phyloP scores from a whole-genome alignment of 73 alveolate species.

The Paramecium caudatum region DNA sequence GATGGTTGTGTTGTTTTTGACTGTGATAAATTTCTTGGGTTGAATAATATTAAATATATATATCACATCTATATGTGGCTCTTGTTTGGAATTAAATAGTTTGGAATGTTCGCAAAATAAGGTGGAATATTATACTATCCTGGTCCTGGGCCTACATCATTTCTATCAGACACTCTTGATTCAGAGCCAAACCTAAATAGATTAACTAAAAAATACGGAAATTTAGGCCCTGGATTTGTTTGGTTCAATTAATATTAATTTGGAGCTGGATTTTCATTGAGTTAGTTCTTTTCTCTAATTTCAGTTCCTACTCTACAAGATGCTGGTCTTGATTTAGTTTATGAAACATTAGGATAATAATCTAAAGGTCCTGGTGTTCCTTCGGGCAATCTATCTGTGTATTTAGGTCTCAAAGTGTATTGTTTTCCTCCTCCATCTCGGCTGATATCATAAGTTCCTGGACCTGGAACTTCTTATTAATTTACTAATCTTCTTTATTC shows the following conservation, averaged over 20 bases:
- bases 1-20: conserved; percentile 40
- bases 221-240: conserved; percentile 8
- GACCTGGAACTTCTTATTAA: conserved; percentile 61
- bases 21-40: conserved; percentile 67
- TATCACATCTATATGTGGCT: conserved; percentile 15
- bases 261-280: conserved; percentile 55
- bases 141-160: conserved; percentile 60
- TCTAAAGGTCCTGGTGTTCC: conserved; percentile 67
- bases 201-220: conserved; percentile 13
- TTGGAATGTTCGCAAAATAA: conserved; percentile 36
- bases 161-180: conserved; percentile 37
- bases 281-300: not conserved
- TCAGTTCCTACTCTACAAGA: conserved; percentile 68
- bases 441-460: conserved; percentile 55
- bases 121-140: conserved; percentile 58
- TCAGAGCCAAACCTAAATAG: conserved; percentile 38
- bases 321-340: conserved; percentile 48
- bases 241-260: not conserved
- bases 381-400: conserved; percentile 59
- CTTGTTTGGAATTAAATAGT: conserved; percentile 38
- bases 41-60: conserved; percentile 37
- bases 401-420: conserved; percentile 58
- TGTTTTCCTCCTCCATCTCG: conserved; percentile 42
- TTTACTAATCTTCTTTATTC: conserved; percentile 20
- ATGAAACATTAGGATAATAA: conserved; percentile 36